Percentiles rank a stretch among this genome's conserved stretches.
Conservation (phyloP, 2,329 filamentous ascomycete genomes). For the Erysiphe neolycopersici region DNA sequence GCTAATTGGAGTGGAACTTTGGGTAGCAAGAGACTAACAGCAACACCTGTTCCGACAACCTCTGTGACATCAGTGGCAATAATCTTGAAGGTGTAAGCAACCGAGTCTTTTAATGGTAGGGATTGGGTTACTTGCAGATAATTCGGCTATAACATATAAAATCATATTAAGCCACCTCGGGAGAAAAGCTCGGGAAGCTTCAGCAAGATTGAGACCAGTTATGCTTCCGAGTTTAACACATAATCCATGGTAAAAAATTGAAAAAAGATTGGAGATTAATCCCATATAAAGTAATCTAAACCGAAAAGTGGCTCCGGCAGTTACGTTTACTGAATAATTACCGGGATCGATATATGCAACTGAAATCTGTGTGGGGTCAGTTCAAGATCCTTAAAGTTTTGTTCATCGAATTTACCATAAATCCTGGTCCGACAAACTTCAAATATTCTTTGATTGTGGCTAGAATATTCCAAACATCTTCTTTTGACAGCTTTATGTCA, state of each 20-base stretch:
- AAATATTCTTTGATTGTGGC: neutral
- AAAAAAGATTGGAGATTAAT: constrained; percentile 26
- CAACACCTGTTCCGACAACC: constrained; percentile 47
- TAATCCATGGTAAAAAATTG: constrained; percentile 20
- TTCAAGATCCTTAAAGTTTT: neutral
- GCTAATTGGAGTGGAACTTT: constrained; percentile 36
- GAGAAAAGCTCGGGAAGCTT: constrained; percentile 1
- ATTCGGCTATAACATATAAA: neutral
- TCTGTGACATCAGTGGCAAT: constrained; percentile 11
- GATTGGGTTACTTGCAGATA: neutral
- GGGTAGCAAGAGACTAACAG: constrained; percentile 34
- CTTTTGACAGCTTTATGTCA: neutral
- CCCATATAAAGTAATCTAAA: constrained; percentile 27
- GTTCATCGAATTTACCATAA: constrained; percentile 7
- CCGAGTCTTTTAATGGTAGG: neutral
- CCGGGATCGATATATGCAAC: constrained; percentile 17
- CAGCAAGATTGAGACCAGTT: constrained; percentile 1
- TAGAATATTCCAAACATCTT: neutral
- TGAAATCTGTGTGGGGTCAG: neutral
- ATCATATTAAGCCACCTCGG: neutral
- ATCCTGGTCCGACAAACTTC: constrained; percentile 26
- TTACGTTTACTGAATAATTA: constrained; percentile 27
- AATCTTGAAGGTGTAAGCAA: constrained; percentile 1
- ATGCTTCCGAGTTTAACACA: constrained; percentile 20
- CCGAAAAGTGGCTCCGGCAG: constrained; percentile 23